Base-by-base conservation (phyloP, 176 grass and related monocot species). In the Ensete glaucum region DNA sequence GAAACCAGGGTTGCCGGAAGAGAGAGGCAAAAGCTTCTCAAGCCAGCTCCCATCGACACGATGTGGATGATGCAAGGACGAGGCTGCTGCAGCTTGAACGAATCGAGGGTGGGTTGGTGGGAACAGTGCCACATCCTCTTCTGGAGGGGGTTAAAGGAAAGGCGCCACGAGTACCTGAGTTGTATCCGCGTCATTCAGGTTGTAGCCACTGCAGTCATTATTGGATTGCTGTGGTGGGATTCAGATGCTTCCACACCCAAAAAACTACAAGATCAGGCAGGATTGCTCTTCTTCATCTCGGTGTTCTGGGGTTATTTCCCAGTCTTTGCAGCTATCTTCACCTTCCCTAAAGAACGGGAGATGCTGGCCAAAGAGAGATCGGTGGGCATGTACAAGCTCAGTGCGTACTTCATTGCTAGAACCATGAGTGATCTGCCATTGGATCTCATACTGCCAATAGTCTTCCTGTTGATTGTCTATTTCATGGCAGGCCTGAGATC, bases 291-390 rank as follows among this genome's bases (percentile, higher is more conserved):
- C 83, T 99, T 99, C 85, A 94, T 99, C 49, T 88, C 95, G 53
- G 95, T 99, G 50, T 99, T 99, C 81, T 99, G 95, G 95, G 90
- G 95, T 29, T 94, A 94, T 82, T 94, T 99, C 82, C 95, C 95
- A 76, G 90, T 99, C 25, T 94, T 99, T 60, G 91, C 95, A 69
- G 88, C 95, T 67, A 94, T 99, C 43, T 99, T 99, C 73, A 91
- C 95, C 78, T 99, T 99, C 84, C 95, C 95, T 57, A 91, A 91
- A 94, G 95, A 99, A 80, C 91, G 90, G 79, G 95, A 88, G 76
- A 94, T 99, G 88, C 71, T 99, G 73, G 85, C 93, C 73, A 99
- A 99, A 83, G 95, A 99, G 69, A 85, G 95, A 77, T 82, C 95
- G 19, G 95, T 84, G 54, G 95, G 91, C 77, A 99, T 94, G 95